Percentiles rank a stretch among this genome's conserved stretches.
These are phyloP conservation scores for Durusdinium trenchii DNA, from an alignment of 73 alveolate genomes.

Conservation along the genomic window DNA sequence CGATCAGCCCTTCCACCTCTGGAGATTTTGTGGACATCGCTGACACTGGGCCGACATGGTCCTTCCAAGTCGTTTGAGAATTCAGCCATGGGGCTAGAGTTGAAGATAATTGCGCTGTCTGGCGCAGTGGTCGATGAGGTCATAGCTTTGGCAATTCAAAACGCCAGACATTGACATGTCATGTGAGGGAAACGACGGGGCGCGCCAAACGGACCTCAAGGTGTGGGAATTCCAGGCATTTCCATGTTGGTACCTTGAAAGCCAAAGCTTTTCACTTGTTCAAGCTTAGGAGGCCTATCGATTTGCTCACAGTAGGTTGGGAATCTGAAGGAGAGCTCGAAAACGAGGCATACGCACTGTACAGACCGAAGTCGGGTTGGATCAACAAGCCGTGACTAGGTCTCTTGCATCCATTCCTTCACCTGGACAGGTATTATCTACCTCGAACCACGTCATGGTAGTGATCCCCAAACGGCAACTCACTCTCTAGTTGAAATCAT, in stretches of 20 bases:
- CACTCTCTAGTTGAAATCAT: too few species aligned
- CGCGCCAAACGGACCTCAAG: neutral
- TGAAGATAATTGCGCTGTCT: conserved; percentile 42
- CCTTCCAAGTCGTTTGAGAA: neutral
- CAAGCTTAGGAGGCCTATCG: neutral
- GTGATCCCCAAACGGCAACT: too few species aligned
- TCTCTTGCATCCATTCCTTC: too few species aligned
- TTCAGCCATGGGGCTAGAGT: neutral
- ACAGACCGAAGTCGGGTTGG: too few species aligned
- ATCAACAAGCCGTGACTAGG: too few species aligned
- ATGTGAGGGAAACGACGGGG: neutral
- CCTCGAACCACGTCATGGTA: too few species aligned
- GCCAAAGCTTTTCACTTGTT: neutral
- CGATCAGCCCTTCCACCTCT: neutral
- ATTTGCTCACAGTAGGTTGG: neutral
- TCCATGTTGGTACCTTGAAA: too few species aligned
- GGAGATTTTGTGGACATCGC: neutral
- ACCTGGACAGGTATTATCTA: too few species aligned
- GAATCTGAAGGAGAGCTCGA: neutral
- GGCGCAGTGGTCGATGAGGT: conserved; percentile 43
- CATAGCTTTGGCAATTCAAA: neutral
- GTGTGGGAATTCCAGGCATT: neutral
- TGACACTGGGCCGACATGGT: neutral
- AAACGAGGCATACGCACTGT: too few species aligned
- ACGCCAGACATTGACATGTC: neutral